Conservation (phyloP, 2,329 filamentous ascomycete genomes). For the Ophiosphaerella herpotricha region DNA sequence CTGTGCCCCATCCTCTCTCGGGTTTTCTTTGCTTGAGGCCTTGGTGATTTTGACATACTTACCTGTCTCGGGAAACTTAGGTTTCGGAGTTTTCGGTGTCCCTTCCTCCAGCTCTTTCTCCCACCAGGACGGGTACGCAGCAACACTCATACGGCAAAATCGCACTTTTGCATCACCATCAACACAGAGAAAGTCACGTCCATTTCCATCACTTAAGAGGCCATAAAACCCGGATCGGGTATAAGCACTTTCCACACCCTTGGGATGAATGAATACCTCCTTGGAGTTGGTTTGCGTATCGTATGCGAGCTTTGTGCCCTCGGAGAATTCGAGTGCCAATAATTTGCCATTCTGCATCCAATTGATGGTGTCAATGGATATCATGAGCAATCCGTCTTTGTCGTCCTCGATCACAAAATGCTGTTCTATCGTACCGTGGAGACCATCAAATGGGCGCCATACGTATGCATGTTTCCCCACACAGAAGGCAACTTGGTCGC, state of each 20-base stretch:
- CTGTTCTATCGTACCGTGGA: constrained; percentile 20
- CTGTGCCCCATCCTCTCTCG: not conserved
- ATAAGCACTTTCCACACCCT: constrained; percentile 9
- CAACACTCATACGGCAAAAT: constrained; percentile 23
- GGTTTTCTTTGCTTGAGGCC: not conserved
- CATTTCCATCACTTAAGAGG: constrained; percentile 8
- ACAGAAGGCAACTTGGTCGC: constrained; percentile 26
- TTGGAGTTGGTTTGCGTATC: constrained; percentile 29
- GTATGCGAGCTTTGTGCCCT: constrained; percentile 31
- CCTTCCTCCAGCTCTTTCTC: constrained; percentile 11
- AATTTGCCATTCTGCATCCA: constrained; percentile 27
- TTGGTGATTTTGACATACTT: constrained; percentile 28
- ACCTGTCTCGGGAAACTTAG: constrained; percentile 17
- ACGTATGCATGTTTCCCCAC: constrained; percentile 22
- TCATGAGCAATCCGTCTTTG: constrained; percentile 4
- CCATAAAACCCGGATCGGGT: constrained; percentile 20
- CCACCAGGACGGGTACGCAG: constrained; percentile 17
- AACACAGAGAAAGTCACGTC: constrained; percentile 17
- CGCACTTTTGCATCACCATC: constrained; percentile 31
- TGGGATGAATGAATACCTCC: constrained; percentile 29
- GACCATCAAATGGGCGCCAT: constrained; percentile 28
- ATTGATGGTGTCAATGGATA: constrained; percentile 5
- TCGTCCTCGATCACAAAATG: constrained; percentile 20
- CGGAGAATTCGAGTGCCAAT: constrained; percentile 19
- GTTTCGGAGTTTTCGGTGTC: not conserved